These are phyloP conservation scores for Wolfiporia cocos DNA, from an alignment of 1,284 basidiomycete genomes.

Conservation along the genomic window DNA sequence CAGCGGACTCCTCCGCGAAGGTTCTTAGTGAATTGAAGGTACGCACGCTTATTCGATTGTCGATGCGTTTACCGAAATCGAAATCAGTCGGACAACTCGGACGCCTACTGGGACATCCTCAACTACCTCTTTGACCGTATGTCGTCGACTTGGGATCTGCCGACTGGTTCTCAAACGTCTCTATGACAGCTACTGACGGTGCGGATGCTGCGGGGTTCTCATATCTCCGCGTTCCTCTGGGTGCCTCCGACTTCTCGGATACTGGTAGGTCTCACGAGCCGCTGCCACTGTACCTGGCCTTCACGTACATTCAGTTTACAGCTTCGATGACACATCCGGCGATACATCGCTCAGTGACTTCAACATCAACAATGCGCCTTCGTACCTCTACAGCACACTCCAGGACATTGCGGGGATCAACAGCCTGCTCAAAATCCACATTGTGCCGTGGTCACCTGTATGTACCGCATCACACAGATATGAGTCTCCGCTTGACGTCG, in stretches of 20 bases:
- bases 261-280: slow-evolving; percentile 14
- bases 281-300: too few species aligned
- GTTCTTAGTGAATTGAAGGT: slow-evolving; percentile 44
- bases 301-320: slow-evolving; percentile 43
- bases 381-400: slow-evolving; percentile 39
- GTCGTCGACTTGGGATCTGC: slow-evolving; percentile 6
- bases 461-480: slow-evolving; percentile 9
- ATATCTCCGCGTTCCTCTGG: slow-evolving; percentile 46
- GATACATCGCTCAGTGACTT: slow-evolving; percentile 38
- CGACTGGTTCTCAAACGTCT: neutral
- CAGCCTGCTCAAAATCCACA: slow-evolving; percentile 33
- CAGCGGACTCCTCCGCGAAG: slow-evolving; percentile 45
- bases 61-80: neutral
- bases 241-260: slow-evolving; percentile 41
- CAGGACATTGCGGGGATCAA: slow-evolving; percentile 42
- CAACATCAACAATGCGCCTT: slow-evolving; percentile 37
- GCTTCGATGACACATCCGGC: slow-evolving; percentile 36
- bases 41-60: slow-evolving; percentile 1
- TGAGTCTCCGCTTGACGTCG: neutral
- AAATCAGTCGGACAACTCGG: slow-evolving; percentile 34
- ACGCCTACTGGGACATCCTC: slow-evolving; percentile 39
- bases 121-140: slow-evolving; percentile 41
- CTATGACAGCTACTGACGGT: slow-evolving; percentile 35
- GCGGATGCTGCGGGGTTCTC: slow-evolving; percentile 40
- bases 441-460: slow-evolving; percentile 48